Evolutionary conservation across 2,329 filamentous ascomycete species (phyloP).

Genomic region (Trematosphaeria pertusa): DNA sequence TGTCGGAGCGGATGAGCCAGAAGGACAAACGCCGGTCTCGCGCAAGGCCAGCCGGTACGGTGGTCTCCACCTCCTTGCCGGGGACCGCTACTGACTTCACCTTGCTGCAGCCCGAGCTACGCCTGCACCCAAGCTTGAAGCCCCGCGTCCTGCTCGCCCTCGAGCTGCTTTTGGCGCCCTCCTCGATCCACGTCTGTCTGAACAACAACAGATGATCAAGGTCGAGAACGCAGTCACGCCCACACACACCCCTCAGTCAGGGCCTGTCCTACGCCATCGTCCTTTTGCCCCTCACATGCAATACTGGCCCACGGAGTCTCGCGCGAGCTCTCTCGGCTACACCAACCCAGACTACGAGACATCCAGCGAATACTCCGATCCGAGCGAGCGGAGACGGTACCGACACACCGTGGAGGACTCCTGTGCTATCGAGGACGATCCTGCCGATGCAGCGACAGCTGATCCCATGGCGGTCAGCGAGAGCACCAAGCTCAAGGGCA

Average conservation of each 20-base stretch:
- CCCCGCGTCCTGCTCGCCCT: slow-evolving; percentile 26
- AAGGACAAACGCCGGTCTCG: slow-evolving; percentile 73
- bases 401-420: slow-evolving; percentile 32
- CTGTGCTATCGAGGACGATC: slow-evolving; percentile 43
- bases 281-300: slow-evolving; percentile 45
- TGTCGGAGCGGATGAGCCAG: slow-evolving; percentile 77
- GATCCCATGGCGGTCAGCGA: slow-evolving; percentile 44
- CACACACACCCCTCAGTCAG: slow-evolving; percentile 36
- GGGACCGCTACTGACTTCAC: slow-evolving; percentile 26
- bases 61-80: slow-evolving; percentile 11
- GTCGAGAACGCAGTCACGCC: slow-evolving; percentile 37
- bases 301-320: slow-evolving; percentile 45
- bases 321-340: slow-evolving; percentile 45
- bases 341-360: slow-evolving; percentile 48
- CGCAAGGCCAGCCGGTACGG: slow-evolving; percentile 39
- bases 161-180: slow-evolving; percentile 31
- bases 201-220: slow-evolving; percentile 45
- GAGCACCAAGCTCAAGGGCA: slow-evolving; percentile 68
- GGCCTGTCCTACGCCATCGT: slow-evolving; percentile 40
- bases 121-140: slow-evolving; percentile 32
- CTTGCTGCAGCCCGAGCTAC: slow-evolving; percentile 29
- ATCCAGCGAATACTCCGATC: slow-evolving; percentile 47
- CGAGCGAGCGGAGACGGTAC: slow-evolving; percentile 34
- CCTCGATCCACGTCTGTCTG: slow-evolving; percentile 47
- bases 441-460: slow-evolving; percentile 25